These are phyloP conservation scores for Violaceomyces palustris DNA, from an alignment of 1,284 basidiomycete genomes.

Conservation along the genomic window DNA sequence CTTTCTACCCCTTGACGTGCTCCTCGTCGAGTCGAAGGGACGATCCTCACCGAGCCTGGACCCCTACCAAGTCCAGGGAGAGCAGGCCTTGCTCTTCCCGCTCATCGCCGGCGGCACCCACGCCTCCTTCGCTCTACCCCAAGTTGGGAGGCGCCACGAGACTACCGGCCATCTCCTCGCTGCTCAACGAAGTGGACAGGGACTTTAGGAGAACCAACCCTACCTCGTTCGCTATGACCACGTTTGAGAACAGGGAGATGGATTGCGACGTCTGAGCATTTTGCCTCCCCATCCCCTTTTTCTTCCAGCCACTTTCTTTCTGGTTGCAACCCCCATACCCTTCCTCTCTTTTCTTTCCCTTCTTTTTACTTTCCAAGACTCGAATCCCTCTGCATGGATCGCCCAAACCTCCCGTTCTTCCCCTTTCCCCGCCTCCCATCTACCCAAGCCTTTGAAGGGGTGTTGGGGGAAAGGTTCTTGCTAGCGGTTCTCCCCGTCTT, in stretches of 20 bases:
- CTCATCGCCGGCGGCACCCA: not conserved
- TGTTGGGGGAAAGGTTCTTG: too few relatives aligned
- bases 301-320: not conserved
- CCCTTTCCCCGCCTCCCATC: too few relatives aligned
- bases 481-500: too few relatives aligned
- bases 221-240: conserved; percentile 7
- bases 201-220: not conserved
- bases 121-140: not conserved
- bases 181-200: conserved; percentile 24
- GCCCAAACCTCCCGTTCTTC: too few relatives aligned
- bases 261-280: conserved; percentile 15
- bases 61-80: conserved; percentile 18
- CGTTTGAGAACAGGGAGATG: conserved; percentile 18
- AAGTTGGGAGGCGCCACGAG: not conserved
- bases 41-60: conserved; percentile 12
- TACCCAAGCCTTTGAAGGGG: too few relatives aligned
- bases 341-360: not conserved
- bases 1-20: too few relatives aligned
- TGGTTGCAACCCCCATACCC: conserved; percentile 1
- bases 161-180: conserved; percentile 28
- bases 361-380: not conserved
- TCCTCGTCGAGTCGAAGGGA: too few relatives aligned
- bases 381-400: too few relatives aligned
- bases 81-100: conserved; percentile 8
- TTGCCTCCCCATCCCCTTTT: conserved; percentile 5